phyloP scores from a whole-genome alignment of 164 flowering plant species.

The Macadamia tetraphylla region DNA sequence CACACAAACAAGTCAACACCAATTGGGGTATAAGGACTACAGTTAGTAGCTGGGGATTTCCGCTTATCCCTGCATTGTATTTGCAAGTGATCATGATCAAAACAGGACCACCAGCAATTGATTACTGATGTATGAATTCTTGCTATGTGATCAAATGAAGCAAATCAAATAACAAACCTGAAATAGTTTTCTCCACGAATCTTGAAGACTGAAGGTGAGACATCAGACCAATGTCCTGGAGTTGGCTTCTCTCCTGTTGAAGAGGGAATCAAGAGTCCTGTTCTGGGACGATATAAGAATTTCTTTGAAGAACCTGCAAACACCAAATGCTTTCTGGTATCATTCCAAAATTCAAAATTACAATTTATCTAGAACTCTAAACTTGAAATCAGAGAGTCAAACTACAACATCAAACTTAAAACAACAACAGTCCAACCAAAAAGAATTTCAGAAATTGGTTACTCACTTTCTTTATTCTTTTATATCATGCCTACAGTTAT shows the following conservation, averaged over 20 bases:
- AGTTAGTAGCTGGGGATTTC: slow-evolving; percentile 65
- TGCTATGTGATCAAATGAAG: neutral
- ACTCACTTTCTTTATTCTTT: too few species aligned
- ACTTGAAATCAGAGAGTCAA: too few species aligned
- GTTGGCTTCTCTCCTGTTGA: slow-evolving; percentile 47
- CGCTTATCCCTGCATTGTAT: slow-evolving; percentile 64
- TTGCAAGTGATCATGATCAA: neutral
- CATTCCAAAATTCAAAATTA: too few species aligned
- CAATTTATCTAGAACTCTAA: too few species aligned
- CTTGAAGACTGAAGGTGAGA: slow-evolving; percentile 78
- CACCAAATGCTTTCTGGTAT: too few species aligned
- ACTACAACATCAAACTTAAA: too few species aligned
- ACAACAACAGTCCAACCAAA: too few species aligned
- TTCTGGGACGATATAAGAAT: slow-evolving; percentile 67
- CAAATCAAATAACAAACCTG: slow-evolving; percentile 42
- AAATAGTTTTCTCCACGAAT: slow-evolving; percentile 81
- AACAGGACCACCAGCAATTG: neutral
- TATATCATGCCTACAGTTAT: too few species aligned
- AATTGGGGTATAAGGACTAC: slow-evolving; percentile 66
- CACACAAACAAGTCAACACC: slow-evolving; percentile 84
- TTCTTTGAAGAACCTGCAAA: slow-evolving; percentile 62
- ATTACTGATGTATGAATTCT: neutral
- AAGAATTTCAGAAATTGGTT: too few species aligned
- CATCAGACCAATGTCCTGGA: slow-evolving; percentile 71
- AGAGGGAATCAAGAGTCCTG: slow-evolving; percentile 64